phyloP scores from a whole-genome alignment of 139 green algal genomes.

The Chlamydomonas sp. region DNA sequence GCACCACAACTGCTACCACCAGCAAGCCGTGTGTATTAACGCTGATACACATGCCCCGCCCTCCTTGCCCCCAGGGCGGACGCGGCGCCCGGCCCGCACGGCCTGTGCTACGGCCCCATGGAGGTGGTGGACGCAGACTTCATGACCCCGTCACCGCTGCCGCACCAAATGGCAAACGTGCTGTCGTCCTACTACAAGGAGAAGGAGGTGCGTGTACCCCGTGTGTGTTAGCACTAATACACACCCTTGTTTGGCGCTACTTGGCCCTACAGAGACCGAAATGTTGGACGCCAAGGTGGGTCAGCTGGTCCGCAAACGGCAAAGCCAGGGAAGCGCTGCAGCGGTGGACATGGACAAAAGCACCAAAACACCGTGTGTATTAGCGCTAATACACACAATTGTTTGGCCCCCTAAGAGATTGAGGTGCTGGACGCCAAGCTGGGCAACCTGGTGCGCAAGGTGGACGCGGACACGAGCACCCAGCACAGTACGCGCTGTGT shows the following conservation, averaged over 20 bases:
- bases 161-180: slow-evolving; percentile 27
- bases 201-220: slow-evolving; percentile 10
- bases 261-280: too few relatives aligned
- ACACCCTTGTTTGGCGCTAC: too few relatives aligned
- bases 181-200: slow-evolving; percentile 41
- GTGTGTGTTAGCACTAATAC: neutral
- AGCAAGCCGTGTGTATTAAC: too few relatives aligned
- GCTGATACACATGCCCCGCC: too few relatives aligned
- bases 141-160: slow-evolving; percentile 18
- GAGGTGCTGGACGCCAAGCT: slow-evolving; percentile 52
- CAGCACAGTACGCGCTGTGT: too few relatives aligned
- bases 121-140: slow-evolving; percentile 25
- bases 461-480: too few relatives aligned
- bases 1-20: too few relatives aligned
- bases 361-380: too few relatives aligned
- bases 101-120: neutral
- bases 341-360: too few relatives aligned
- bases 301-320: too few relatives aligned
- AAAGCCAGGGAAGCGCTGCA: too few relatives aligned
- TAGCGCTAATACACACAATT: neutral
- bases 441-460: slow-evolving; percentile 44
- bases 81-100: neutral
- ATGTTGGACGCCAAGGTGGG: too few relatives aligned
- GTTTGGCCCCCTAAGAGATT: neutral
- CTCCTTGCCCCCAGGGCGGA: neutral